Evolutionary conservation across 1,139 yeast genomes (phyloP).

Genomic region (Geotrichum histeridarum): DNA sequence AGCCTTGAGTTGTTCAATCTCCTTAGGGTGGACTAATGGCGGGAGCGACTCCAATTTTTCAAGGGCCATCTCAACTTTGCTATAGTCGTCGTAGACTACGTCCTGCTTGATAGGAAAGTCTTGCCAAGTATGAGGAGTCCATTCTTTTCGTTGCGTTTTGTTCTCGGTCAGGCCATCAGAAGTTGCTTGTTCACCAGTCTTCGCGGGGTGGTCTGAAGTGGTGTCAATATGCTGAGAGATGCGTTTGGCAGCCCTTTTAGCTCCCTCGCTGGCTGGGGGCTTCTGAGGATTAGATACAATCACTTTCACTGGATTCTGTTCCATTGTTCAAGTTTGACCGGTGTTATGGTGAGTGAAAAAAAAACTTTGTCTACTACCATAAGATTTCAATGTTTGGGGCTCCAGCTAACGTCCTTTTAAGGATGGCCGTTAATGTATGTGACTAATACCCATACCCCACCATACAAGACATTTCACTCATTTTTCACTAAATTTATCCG

Average conservation of each 20-base stretch:
- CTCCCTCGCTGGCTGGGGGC: slow-evolving; percentile 37
- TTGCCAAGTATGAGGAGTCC: slow-evolving; percentile 45
- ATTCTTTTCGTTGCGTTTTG: slow-evolving; percentile 22
- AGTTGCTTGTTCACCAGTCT: slow-evolving; percentile 1
- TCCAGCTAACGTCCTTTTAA: too few species aligned
- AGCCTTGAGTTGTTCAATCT: slow-evolving; percentile 36
- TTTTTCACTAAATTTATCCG: too few species aligned
- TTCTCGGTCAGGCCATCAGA: not conserved
- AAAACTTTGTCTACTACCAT: too few species aligned
- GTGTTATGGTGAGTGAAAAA: not conserved
- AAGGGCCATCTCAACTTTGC: slow-evolving; percentile 38
- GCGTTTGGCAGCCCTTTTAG: slow-evolving; percentile 39
- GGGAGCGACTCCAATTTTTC: slow-evolving; percentile 42
- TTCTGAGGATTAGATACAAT: slow-evolving; percentile 36
- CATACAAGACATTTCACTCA: too few species aligned
- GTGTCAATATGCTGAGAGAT: slow-evolving; percentile 35
- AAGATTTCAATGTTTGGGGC: too few species aligned
- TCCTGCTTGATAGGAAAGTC: slow-evolving; percentile 42
- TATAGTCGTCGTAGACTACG: slow-evolving; percentile 40
- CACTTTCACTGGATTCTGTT: slow-evolving; percentile 25
- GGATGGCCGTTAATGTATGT: too few species aligned
- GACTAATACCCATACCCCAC: too few species aligned
- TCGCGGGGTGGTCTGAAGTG: slow-evolving; percentile 16
- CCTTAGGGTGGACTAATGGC: slow-evolving; percentile 41
- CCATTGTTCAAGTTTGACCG: slow-evolving; percentile 1